Evolutionary conservation across 2,329 filamentous ascomycete species (phyloP).

Genomic region (Chaetomium globosum): DNA sequence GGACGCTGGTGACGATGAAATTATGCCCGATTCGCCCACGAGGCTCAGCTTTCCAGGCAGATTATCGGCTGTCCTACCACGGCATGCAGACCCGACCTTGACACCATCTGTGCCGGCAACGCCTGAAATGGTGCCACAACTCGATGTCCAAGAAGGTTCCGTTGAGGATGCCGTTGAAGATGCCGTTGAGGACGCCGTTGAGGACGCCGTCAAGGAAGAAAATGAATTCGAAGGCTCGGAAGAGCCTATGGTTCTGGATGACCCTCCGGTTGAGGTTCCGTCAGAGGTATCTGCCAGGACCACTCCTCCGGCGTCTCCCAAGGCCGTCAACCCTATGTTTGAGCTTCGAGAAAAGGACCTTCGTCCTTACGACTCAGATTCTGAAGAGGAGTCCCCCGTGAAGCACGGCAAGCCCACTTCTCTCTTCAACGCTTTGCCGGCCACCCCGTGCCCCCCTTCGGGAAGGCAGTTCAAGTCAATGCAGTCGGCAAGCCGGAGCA

Average conservation of each 20-base stretch:
- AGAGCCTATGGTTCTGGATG: conserved; percentile 29
- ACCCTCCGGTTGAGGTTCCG: conserved; percentile 19
- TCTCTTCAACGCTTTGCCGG: conserved; percentile 41
- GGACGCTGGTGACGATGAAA: conserved; percentile 30
- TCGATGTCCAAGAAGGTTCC: neutral
- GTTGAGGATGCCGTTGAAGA: conserved; percentile 11
- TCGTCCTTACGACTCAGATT: conserved; percentile 55
- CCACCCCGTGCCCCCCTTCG: conserved; percentile 48
- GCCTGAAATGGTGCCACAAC: conserved; percentile 9
- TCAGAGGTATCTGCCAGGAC: conserved; percentile 30
- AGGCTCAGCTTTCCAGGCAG: conserved; percentile 43
- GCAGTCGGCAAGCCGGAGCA: conserved; percentile 37
- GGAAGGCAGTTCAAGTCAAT: conserved; percentile 28
- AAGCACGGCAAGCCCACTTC: conserved; percentile 38
- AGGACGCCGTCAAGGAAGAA: conserved; percentile 2
- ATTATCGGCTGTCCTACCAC: conserved; percentile 46
- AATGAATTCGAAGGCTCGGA: neutral
- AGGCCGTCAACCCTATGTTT: conserved; percentile 42
- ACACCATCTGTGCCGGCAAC: conserved; percentile 23
- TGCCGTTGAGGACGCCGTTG: neutral
- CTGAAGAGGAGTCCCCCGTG: conserved; percentile 55
- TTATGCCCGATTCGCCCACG: conserved; percentile 36
- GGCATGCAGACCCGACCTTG: conserved; percentile 38
- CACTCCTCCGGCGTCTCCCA: conserved; percentile 40
- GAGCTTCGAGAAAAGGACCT: conserved; percentile 54